Base-by-base conservation (phyloP, 768 basidiomycete species). In the Pisolithus microcarpus region DNA sequence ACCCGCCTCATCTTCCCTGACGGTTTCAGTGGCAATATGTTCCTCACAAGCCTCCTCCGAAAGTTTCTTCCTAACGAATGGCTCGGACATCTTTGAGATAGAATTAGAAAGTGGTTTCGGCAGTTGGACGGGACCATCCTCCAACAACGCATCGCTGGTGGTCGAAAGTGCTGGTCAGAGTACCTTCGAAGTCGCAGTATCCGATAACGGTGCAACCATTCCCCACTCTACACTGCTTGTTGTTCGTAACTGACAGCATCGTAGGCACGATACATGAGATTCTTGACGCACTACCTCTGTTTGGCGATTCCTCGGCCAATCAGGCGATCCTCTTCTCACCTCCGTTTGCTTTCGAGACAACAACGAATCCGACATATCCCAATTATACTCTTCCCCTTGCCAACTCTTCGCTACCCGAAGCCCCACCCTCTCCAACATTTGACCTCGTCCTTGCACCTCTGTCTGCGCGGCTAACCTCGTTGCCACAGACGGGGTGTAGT, bases 271-370 rank as follows among this genome's bases (percentile, higher is more conserved):
- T 83, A 44, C 82, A 84, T 56, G 60, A 73, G 52, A 50, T 66
- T 5, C 59, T 78, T 10, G 50, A 65, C 16, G 57, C 58, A 9
- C 59, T 75, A 1, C 86, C 86, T 1, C 65, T 85, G 6, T 67
- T 90, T 2, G 86, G 85, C 3, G 89, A 91, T 62, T 81, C 85
- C 1, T 87, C 87, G 2, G 69, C 81, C 6, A 86, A 81, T 46
- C 80, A 87, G 61, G 86, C 80, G 0, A 65, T 91, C 26, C 58
- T 91, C 10, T 88, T 87, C 65, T 91, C 89, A 0, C 77, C 79
- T 7, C 65, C 77, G 0, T 81, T 81, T 53, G 57, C 68, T 7
- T 50, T 68, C 0, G 52, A 70, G 10, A 53, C 60, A 1, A 24
- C 56, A 1, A 48, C 57, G 5, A 56, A 64, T 38, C 81, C 85